Evolutionary conservation across 2,329 filamentous ascomycete species (phyloP).

Genomic region (Curvularia sp.): DNA sequence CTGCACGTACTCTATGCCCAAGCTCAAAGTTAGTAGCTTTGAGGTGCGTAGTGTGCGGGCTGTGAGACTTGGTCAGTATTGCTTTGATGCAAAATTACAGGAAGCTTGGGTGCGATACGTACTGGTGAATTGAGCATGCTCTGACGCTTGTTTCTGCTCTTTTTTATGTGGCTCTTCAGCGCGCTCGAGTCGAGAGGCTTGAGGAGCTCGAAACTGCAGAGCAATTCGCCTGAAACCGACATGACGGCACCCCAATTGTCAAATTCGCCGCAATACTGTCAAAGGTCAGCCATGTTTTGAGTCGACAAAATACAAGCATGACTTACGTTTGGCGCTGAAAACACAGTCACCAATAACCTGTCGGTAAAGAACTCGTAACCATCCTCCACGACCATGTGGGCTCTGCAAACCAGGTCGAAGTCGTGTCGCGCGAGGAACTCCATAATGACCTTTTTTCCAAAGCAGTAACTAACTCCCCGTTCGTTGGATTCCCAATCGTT

Average conservation of each 20-base stretch:
- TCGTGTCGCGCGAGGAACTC: conserved; percentile 94
- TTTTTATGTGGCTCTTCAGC: conserved; percentile 98
- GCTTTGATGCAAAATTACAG: conserved; percentile 23
- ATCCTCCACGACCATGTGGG: conserved; percentile 99
- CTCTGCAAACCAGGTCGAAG: conserved; percentile 95
- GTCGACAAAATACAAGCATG: background rate
- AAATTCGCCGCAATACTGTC: conserved; percentile 94
- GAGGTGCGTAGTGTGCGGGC: conserved; percentile 59
- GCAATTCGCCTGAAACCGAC: conserved; percentile 90
- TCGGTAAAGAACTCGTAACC: conserved; percentile 99
- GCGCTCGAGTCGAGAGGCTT: conserved; percentile 96
- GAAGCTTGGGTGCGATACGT: conserved; percentile 56
- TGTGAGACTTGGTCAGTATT: conserved; percentile 44
- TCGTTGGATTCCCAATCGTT: conserved; percentile 98
- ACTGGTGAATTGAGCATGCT: conserved; percentile 96
- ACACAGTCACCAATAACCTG: conserved; percentile 91
- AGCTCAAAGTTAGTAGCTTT: conserved; percentile 55
- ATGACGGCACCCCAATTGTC: conserved; percentile 99
- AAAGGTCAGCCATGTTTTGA: conserved; percentile 24
- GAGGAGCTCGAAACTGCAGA: conserved; percentile 96
- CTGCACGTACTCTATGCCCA: conserved; percentile 32
- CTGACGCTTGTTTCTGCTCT: conserved; percentile 91
- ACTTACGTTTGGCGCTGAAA: conserved; percentile 93
- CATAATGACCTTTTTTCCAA: conserved; percentile 97
- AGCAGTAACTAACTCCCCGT: conserved; percentile 95